Percentiles rank a stretch among this genome's conserved stretches.
phyloP scores from a whole-genome alignment of 2,329 filamentous ascomycete species.

The Teratosphaeriaceae sp. region DNA sequence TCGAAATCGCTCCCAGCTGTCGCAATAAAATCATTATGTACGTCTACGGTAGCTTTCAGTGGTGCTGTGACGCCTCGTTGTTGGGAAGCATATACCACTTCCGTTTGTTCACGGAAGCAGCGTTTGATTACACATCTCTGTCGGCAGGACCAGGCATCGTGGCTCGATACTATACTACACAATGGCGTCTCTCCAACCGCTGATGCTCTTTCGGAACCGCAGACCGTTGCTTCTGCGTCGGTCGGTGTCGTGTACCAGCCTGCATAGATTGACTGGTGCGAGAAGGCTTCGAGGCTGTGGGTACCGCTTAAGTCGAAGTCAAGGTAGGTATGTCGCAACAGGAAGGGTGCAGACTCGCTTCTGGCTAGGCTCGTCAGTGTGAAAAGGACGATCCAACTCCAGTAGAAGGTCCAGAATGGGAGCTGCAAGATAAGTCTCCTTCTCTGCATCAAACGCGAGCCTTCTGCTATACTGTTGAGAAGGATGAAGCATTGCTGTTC shows the following conservation, averaged over 20 bases:
- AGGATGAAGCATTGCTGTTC: no score
- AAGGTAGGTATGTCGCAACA: no score
- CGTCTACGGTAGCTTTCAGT: neutral
- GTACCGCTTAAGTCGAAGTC: no score
- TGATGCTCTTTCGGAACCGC: neutral
- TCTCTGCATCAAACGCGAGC: no score
- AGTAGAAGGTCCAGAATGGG: no score
- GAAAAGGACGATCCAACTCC: no score
- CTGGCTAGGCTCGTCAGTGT: no score
- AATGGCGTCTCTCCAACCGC: neutral
- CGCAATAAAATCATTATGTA: neutral
- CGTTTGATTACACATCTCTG: neutral
- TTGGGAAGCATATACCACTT: neutral
- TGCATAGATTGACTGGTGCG: constrained; percentile 1
- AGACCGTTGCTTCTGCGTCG: neutral
- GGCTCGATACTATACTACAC: neutral
- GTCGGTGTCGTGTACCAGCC: neutral
- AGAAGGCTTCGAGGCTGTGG: no score
- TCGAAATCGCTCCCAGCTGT: neutral
- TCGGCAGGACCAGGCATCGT: neutral
- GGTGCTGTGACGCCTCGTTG: neutral
- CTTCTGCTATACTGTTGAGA: no score
- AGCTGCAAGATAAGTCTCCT: no score
- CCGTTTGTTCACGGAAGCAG: neutral
- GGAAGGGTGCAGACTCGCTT: no score